phyloP scores from a whole-genome alignment of 768 basidiomycete genomes.

The Pulveroboletus sp. region DNA sequence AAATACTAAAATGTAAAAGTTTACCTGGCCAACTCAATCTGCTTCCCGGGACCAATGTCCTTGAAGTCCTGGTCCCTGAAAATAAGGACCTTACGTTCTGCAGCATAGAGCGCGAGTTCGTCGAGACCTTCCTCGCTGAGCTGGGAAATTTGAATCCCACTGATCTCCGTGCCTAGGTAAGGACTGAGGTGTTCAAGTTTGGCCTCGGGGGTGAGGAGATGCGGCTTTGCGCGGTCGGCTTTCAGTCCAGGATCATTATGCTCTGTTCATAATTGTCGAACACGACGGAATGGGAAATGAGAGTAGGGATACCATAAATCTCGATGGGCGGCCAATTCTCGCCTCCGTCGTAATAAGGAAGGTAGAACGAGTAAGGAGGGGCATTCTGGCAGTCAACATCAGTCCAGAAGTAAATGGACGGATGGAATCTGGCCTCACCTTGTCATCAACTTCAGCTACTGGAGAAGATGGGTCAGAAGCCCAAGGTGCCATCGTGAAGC shows the following conservation, averaged over 20 bases:
- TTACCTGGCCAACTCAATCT: constrained; percentile 50
- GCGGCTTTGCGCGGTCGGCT: constrained; percentile 51
- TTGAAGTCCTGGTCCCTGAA: constrained; percentile 66
- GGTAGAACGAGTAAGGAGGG: constrained; percentile 49
- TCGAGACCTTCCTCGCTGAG: constrained; percentile 51
- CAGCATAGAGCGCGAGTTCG: constrained; percentile 50
- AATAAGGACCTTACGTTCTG: constrained; percentile 51
- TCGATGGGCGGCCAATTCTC: constrained; percentile 53
- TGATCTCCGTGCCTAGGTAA: constrained; percentile 50
- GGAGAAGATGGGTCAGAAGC: too few relatives aligned
- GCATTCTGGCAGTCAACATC: too few relatives aligned
- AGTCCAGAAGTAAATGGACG: too few relatives aligned
- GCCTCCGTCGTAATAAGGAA: constrained; percentile 41
- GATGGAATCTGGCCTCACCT: too few relatives aligned
- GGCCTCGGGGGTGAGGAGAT: constrained; percentile 43
- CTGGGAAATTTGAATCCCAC: constrained; percentile 52
- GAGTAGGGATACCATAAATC: constrained; percentile 17
- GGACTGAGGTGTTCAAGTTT: constrained; percentile 43
- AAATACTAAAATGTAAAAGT: background rate
- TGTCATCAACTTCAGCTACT: too few relatives aligned
- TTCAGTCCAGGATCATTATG: constrained; percentile 43
- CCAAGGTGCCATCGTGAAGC: too few relatives aligned
- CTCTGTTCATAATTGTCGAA: constrained; percentile 26
- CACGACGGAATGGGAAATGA: background rate
- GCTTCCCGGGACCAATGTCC: constrained; percentile 49